Evolutionary conservation across 176 grass and related monocot species (phyloP).

Genomic region (Themeda triandra): DNA sequence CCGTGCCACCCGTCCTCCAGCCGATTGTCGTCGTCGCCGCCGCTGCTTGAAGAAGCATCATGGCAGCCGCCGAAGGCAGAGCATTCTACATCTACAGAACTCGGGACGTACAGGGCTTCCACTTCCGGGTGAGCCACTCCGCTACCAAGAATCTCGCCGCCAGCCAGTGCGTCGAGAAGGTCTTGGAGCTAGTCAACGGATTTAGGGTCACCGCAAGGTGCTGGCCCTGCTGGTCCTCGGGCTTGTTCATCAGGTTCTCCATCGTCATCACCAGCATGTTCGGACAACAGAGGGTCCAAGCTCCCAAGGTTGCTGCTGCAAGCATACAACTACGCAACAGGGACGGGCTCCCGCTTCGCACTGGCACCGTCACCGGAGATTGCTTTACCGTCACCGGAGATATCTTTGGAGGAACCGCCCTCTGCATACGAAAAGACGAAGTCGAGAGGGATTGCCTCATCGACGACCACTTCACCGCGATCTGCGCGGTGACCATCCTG

Average conservation of each 20-base stretch:
- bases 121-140: not conserved
- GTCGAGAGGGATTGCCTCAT: not conserved
- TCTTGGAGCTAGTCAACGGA: not conserved
- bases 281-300: not conserved
- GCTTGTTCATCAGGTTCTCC: not conserved
- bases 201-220: not conserved
- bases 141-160: not conserved
- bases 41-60: not conserved
- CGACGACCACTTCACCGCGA: constrained; percentile 2
- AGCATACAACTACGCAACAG: not conserved
- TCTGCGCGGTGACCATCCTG: not conserved
- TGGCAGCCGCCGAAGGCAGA: not conserved
- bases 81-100: not conserved
- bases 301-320: not conserved
- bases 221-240: no score
- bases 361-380: not conserved
- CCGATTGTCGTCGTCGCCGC: not conserved
- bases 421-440: not conserved
- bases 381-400: not conserved
- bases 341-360: not conserved
- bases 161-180: not conserved
- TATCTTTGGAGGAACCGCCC: not conserved
- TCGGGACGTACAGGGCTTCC: not conserved
- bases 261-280: not conserved
- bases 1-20: not conserved